Evolutionary conservation across 2,329 filamentous ascomycete genomes (phyloP).

Genomic region (Hirsutella rhossiliensis): DNA sequence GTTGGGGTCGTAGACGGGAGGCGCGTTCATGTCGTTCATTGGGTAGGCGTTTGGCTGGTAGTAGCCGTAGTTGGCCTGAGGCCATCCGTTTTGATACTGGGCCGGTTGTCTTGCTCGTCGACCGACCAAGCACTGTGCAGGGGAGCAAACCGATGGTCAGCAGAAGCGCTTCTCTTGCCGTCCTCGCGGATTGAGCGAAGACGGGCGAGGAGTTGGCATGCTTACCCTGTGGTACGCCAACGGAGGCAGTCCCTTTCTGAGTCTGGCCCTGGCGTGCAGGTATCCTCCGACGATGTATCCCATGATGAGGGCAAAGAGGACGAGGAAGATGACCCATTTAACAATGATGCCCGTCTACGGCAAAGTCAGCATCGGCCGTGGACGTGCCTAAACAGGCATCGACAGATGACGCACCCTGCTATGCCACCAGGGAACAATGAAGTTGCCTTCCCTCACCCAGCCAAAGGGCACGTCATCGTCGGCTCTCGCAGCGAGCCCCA

Average conservation of each 20-base stretch:
- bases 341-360: constrained; percentile 48
- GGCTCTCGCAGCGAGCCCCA: too few relatives aligned
- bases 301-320: constrained; percentile 44
- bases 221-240: constrained; percentile 59
- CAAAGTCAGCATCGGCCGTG: neutral
- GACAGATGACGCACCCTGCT: constrained; percentile 10
- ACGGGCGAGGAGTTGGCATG: neutral
- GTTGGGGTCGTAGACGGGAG: constrained; percentile 46
- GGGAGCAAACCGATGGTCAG: too few relatives aligned
- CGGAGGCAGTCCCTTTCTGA: constrained; percentile 53
- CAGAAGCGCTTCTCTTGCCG: too few relatives aligned
- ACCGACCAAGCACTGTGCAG: constrained; percentile 37
- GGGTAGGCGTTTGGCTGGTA: constrained; percentile 21
- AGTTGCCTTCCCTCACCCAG: constrained; percentile 3
- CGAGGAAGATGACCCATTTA: constrained; percentile 59
- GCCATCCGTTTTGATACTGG: constrained; percentile 5
- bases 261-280: constrained; percentile 54
- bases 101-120: constrained; percentile 15
- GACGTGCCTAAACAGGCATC: neutral
- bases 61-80: constrained; percentile 14
- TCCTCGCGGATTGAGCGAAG: too few relatives aligned
- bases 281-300: constrained; percentile 56
- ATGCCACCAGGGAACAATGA: constrained; percentile 16
- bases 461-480: constrained; percentile 2
- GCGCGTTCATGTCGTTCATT: constrained; percentile 42